A percentile compares a stretch with the other conserved stretches of the same genome.
Evolutionary conservation across 805 yeast genomes (phyloP).

Genomic region (Wickerhamiella nectarea): DNA sequence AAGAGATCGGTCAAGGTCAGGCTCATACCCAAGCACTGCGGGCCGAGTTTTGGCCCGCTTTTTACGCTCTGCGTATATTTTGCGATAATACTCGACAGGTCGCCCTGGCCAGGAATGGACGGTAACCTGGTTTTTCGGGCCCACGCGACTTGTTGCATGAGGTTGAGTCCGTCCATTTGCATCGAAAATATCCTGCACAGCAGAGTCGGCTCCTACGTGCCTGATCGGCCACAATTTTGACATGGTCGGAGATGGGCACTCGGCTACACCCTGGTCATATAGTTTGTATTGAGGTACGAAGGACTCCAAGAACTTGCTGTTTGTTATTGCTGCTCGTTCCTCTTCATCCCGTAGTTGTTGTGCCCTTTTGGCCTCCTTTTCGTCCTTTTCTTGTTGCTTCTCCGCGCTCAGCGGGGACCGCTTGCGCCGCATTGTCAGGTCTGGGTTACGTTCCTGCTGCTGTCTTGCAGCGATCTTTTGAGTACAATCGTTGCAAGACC

Average conservation of each 20-base stretch:
- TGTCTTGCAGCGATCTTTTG: slow-evolving; percentile 1
- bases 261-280: neutral
- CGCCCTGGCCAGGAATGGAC: slow-evolving; percentile 54
- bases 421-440: slow-evolving; percentile 2
- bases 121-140: slow-evolving; percentile 49
- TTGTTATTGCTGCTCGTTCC: slow-evolving; percentile 16
- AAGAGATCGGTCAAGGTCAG: slow-evolving; percentile 14
- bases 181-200: slow-evolving; percentile 65
- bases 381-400: neutral
- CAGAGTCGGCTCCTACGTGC: slow-evolving; percentile 62
- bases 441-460: neutral
- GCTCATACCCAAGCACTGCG: slow-evolving; percentile 3
- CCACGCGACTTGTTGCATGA: slow-evolving; percentile 62
- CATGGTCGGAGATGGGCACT: neutral
- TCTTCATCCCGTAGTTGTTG: slow-evolving; percentile 10
- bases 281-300: neutral
- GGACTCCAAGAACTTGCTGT: neutral
- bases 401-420: slow-evolving; percentile 3
- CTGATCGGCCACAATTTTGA: slow-evolving; percentile 53
- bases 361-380: slow-evolving; percentile 3
- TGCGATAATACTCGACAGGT: slow-evolving; percentile 50
- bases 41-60: neutral
- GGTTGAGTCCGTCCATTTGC: slow-evolving; percentile 68
- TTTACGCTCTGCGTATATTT: slow-evolving; percentile 14
- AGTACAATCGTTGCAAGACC: slow-evolving; percentile 5